phyloP scores from a whole-genome alignment of 2,329 filamentous ascomycete species.

The Fusarium papillatum region DNA sequence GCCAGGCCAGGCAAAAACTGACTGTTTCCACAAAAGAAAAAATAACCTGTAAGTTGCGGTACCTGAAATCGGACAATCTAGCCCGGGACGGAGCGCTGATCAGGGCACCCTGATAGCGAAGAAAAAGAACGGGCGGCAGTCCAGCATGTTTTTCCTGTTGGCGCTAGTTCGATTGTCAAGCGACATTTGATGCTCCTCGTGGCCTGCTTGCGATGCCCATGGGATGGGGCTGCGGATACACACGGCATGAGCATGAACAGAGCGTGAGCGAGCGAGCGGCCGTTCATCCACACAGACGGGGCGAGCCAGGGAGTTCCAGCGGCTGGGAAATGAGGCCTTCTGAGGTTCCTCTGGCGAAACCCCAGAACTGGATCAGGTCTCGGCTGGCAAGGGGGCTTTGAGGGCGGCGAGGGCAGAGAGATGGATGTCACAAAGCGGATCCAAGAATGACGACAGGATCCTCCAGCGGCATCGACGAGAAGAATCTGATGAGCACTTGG shows the following conservation, averaged over 20 bases:
- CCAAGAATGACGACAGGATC: slow-evolving; percentile 29
- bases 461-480: slow-evolving; percentile 5
- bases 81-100: slow-evolving; percentile 13
- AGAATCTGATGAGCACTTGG: background rate
- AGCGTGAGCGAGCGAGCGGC: background rate
- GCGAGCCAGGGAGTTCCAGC: slow-evolving; percentile 8
- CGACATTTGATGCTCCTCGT: slow-evolving; percentile 6
- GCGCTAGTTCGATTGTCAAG: background rate
- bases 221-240: slow-evolving; percentile 3
- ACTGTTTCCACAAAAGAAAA: slow-evolving; percentile 25
- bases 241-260: slow-evolving; percentile 6
- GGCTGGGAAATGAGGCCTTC: slow-evolving; percentile 36
- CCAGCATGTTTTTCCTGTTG: background rate
- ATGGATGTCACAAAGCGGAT: slow-evolving; percentile 34
- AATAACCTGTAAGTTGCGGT: background rate
- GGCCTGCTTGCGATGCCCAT: background rate
- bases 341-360: slow-evolving; percentile 25
- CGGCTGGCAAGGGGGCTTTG: background rate
- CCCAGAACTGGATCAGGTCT: slow-evolving; percentile 10
- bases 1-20: background rate
- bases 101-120: slow-evolving; percentile 1
- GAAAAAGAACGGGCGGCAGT: background rate
- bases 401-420: background rate
- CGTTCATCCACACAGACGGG: background rate
- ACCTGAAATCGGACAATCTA: slow-evolving; percentile 12